Percentiles rank a stretch among this genome's conserved stretches.
phyloP scores from a whole-genome alignment of 1,139 yeast species.

The Debaryomyces singareniensis region DNA sequence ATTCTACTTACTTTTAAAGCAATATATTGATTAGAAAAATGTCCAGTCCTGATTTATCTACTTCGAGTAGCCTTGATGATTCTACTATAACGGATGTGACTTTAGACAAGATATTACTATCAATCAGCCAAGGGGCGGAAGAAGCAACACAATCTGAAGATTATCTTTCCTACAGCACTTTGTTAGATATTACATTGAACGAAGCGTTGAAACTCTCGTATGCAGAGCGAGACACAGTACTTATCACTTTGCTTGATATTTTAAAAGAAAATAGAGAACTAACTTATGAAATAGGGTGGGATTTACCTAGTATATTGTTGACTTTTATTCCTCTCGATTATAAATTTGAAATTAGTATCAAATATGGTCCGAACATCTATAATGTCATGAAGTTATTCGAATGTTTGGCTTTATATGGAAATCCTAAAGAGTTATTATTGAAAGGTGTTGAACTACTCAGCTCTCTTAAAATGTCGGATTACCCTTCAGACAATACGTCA shows the following conservation, averaged over 20 bases:
- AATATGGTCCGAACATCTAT: slow-evolving; percentile 29
- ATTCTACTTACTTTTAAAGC: too few species aligned
- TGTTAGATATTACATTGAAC: slow-evolving; percentile 54
- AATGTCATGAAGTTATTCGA: slow-evolving; percentile 48
- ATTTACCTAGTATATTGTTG: slow-evolving; percentile 61
- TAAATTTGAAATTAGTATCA: slow-evolving; percentile 14
- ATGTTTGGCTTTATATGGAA: slow-evolving; percentile 58
- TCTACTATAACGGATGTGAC: slow-evolving; percentile 7
- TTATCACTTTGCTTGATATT: slow-evolving; percentile 29
- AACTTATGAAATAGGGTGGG: slow-evolving; percentile 79
- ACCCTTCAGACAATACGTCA: slow-evolving; percentile 6
- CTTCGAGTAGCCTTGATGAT: slow-evolving; percentile 3
- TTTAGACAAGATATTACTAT: slow-evolving; percentile 22
- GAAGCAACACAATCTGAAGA: slow-evolving; percentile 45
- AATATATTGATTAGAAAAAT: too few species aligned
- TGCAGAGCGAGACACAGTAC: slow-evolving; percentile 44
- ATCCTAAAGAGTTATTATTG: slow-evolving; percentile 71
- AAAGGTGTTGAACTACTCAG: slow-evolving; percentile 60
- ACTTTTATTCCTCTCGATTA: slow-evolving; percentile 26
- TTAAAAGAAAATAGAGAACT: slow-evolving; percentile 37
- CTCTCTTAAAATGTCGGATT: slow-evolving; percentile 12
- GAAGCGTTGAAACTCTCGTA: slow-evolving; percentile 41
- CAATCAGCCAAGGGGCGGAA: slow-evolving; percentile 26
- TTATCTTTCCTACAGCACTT: slow-evolving; percentile 64
- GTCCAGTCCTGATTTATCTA: slow-evolving; percentile 1